phyloP scores from a whole-genome alignment of 148 eudicot species.

The Nepenthes gracilis region DNA sequence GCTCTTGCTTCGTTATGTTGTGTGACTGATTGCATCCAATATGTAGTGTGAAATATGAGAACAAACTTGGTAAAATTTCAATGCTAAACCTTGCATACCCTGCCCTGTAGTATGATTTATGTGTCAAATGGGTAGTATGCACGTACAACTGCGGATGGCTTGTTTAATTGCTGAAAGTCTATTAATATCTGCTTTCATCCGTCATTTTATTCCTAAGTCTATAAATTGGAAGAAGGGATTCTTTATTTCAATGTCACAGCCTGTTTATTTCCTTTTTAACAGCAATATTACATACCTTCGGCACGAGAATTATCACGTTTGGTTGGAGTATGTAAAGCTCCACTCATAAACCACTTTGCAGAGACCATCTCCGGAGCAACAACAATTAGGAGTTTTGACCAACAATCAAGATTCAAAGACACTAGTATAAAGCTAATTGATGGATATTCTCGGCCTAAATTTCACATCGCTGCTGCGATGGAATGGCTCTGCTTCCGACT shows the following conservation, averaged over 20 bases:
- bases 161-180: neutral
- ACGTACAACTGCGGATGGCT: neutral
- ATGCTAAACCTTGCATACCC: too few relatives aligned
- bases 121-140: neutral
- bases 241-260: neutral
- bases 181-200: neutral
- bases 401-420: slow-evolving; percentile 29
- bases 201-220: neutral
- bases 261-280: slow-evolving; percentile 2
- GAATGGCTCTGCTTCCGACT: slow-evolving; percentile 50
- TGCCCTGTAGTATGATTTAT: too few relatives aligned
- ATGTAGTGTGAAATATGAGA: too few relatives aligned
- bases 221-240: neutral
- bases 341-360: slow-evolving; percentile 48
- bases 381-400: slow-evolving; percentile 50
- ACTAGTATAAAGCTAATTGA: slow-evolving; percentile 25
- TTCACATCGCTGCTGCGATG: slow-evolving; percentile 31
- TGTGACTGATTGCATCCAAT: too few relatives aligned
- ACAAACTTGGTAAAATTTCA: too few relatives aligned
- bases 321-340: slow-evolving; percentile 46
- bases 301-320: slow-evolving; percentile 54
- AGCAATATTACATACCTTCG: slow-evolving; percentile 52
- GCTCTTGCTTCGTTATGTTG: too few relatives aligned
- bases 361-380: slow-evolving; percentile 54
- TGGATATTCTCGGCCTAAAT: slow-evolving; percentile 27